Evolutionary conservation across 495 filamentous ascomycete species (phyloP), one percentile per base, ranked within the genome.

Genomic region (Aspergillus bridgeri): DNA sequence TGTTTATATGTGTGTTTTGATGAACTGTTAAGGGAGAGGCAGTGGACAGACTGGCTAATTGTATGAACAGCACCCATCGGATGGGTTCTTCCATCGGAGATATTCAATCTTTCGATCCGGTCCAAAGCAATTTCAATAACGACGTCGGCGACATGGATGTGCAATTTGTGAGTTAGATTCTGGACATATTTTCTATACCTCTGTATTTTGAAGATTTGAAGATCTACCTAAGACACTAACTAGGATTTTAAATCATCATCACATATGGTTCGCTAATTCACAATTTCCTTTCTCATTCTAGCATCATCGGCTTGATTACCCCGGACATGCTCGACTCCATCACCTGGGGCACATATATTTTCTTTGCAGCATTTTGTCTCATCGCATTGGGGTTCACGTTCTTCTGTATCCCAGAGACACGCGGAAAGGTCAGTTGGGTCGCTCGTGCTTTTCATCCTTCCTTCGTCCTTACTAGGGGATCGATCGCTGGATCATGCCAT

Each of bases 291-390:
- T 11, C 29, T 5, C 50, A 13, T 33, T 29, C 29, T 27, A 75
- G 84, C 61, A 84, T 86, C 61, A 86, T 91, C 55, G 87, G 87
- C 20, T 81, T 89, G 69, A 86, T 90, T 19, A 92, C 89, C 0
- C 89, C 89, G 0, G 82, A 87, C 61, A 89, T 92, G 87, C 79
- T 94, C 13, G 73, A 77, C 19, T 65, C 75, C 42, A 87, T 91
- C 60, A 80, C 81, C 3, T 92, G 87, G 72, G 89, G 89, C 56
- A 91, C 89, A 8, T 92, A 89, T 62, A 84, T 92, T 57, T 81
- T 93, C 64, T 93, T 93, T 63, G 89, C 88, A 0, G 61, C 86
- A 6, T 75, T 92, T 53, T 89, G 85, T 57, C 84, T 85, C 54
- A 60, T 87, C 6, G 89, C 86, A 66, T 81, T 69, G 50, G 80